A percentile compares a stretch with the other conserved stretches of the same genome.
Conservation (phyloP, 2,329 filamentous ascomycete species). For the Elsinoe fawcettii region DNA sequence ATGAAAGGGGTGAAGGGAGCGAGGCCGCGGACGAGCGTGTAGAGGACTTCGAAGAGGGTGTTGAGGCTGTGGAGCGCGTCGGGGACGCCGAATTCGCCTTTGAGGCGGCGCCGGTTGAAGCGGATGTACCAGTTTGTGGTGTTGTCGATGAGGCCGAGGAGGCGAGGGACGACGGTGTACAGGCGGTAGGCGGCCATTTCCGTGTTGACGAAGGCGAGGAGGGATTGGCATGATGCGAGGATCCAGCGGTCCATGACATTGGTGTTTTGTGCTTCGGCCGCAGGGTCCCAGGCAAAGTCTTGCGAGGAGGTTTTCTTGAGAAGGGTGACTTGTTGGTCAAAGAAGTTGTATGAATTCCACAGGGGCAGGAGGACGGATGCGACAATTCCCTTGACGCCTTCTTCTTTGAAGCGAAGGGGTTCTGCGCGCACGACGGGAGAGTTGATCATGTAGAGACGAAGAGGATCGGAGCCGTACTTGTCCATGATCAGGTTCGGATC, state of each 20-base stretch:
- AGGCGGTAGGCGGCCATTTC: slow-evolving; percentile 70
- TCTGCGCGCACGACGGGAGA: slow-evolving; percentile 90
- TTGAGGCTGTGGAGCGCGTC: slow-evolving; percentile 89
- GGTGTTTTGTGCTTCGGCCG: slow-evolving; percentile 64
- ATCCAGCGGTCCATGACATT: slow-evolving; percentile 98
- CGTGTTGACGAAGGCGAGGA: slow-evolving; percentile 83
- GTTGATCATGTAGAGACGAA: slow-evolving; percentile 93
- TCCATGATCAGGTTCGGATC: slow-evolving; percentile 76
- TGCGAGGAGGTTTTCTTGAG: slow-evolving; percentile 76
- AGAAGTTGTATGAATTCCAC: slow-evolving; percentile 98
- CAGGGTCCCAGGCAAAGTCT: slow-evolving; percentile 71
- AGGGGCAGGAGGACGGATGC: slow-evolving; percentile 82
- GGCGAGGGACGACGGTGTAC: slow-evolving; percentile 83
- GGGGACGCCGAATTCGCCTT: slow-evolving; percentile 77
- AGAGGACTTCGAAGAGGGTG: slow-evolving; percentile 88
- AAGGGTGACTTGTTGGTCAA: slow-evolving; percentile 76
- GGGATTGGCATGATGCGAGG: slow-evolving; percentile 80
- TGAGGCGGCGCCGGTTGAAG: slow-evolving; percentile 84
- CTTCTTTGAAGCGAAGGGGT: slow-evolving; percentile 82
- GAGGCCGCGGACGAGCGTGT: slow-evolving; percentile 76
- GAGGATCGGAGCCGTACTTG: slow-evolving; percentile 83
- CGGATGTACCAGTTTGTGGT: slow-evolving; percentile 99
- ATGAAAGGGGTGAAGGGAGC: slow-evolving; percentile 95
- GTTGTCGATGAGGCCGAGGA: slow-evolving; percentile 70
- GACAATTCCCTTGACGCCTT: slow-evolving; percentile 89